Evolutionary conservation across 192 early-diverging fungal genomes (phyloP).

Genomic region (Linnemannia hyalina): DNA sequence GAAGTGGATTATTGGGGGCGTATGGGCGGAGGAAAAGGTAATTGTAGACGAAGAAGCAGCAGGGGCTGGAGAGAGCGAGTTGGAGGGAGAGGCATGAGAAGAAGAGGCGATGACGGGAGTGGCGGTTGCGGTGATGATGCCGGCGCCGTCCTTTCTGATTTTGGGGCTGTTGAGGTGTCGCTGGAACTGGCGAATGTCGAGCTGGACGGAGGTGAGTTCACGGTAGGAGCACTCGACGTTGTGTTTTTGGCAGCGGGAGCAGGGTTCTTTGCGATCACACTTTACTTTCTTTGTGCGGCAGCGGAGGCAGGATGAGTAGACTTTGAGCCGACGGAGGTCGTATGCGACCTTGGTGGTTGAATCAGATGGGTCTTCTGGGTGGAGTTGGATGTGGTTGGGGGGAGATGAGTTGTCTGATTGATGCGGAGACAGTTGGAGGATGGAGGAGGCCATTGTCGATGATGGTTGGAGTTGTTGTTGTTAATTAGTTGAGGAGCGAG

Average conservation of each 20-base stretch:
- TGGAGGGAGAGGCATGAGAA: constrained; percentile 5
- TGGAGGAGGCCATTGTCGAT: constrained; percentile 38
- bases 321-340: constrained; percentile 53
- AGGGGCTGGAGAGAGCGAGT: background rate
- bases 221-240: constrained; percentile 51
- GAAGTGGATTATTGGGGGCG: constrained; percentile 3
- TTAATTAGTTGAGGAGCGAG: background rate
- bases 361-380: background rate
- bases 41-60: background rate
- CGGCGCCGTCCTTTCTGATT: constrained; percentile 25
- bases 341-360: constrained; percentile 12
- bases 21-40: background rate
- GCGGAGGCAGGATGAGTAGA: constrained; percentile 54
- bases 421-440: constrained; percentile 25
- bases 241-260: constrained; percentile 48
- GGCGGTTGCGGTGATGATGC: constrained; percentile 28
- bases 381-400: constrained; percentile 4
- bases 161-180: constrained; percentile 44
- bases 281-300: constrained; percentile 55
- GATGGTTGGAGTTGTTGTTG: background rate
- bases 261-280: constrained; percentile 55
- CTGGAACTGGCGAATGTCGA: constrained; percentile 55
- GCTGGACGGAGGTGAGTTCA: constrained; percentile 49
- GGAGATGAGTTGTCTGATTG: background rate
- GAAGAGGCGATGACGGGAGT: constrained; percentile 22